These are phyloP conservation scores for Starmerella cellae DNA, from an alignment of 805 yeast genomes.

Conservation along the genomic window DNA sequence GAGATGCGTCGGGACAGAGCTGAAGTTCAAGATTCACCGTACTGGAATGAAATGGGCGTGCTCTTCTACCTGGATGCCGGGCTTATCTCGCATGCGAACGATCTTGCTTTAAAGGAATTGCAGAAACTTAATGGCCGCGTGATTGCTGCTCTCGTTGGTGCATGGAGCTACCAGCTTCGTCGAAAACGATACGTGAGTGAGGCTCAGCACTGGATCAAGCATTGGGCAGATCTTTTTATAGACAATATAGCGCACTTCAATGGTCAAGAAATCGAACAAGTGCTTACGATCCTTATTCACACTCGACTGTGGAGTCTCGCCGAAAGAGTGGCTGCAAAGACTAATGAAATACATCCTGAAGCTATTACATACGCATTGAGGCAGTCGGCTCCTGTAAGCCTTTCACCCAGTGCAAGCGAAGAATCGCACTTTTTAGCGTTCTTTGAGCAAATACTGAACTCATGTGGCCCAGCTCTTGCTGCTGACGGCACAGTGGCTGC, in stretches of 20 bases:
- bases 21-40: slow-evolving; percentile 11
- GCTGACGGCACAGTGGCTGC: slow-evolving; percentile 1
- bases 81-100: slow-evolving; percentile 10
- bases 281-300: neutral
- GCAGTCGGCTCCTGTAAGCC: neutral
- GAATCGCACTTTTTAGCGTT: slow-evolving; percentile 3
- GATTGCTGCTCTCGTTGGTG: slow-evolving; percentile 10
- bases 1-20: slow-evolving; percentile 9
- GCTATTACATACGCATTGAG: neutral
- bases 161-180: slow-evolving; percentile 1
- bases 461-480: slow-evolving; percentile 8
- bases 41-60: slow-evolving; percentile 21
- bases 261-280: neutral
- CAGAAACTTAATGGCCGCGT: slow-evolving; percentile 10
- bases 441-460: slow-evolving; percentile 2
- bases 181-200: neutral
- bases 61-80: slow-evolving; percentile 20
- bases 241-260: neutral
- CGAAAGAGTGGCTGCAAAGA: neutral
- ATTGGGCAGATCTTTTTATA: slow-evolving; percentile 4
- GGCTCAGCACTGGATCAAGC: neutral
- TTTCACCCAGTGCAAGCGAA: neutral
- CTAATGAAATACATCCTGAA: too few species aligned
- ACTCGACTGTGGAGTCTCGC: neutral
- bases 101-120: slow-evolving; percentile 6